Percentiles rank a stretch among this genome's conserved stretches.
Evolutionary conservation across 768 basidiomycete species (phyloP).

Genomic region (Boletus bicolor): DNA sequence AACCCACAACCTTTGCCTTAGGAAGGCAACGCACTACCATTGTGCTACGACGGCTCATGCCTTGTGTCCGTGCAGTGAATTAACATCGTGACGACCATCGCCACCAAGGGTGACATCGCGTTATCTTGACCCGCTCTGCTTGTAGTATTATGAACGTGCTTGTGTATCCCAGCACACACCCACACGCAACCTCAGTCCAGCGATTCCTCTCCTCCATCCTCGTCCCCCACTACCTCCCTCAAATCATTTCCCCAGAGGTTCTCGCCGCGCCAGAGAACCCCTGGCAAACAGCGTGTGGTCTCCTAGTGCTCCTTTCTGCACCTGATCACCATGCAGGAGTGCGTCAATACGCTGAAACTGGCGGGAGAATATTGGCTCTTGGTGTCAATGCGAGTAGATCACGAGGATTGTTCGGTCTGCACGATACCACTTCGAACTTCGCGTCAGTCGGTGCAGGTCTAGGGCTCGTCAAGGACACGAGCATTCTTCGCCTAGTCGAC

Average conservation of each 20-base stretch:
- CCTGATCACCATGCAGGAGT: constrained; percentile 45
- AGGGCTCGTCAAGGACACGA: constrained; percentile 30
- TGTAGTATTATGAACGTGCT: constrained; percentile 62
- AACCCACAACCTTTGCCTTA: constrained; percentile 40
- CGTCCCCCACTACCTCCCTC: constrained; percentile 74
- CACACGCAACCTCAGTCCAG: constrained; percentile 43
- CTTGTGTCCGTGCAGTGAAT: no score
- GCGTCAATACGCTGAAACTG: constrained; percentile 56
- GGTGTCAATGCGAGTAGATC: constrained; percentile 59
- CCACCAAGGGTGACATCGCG: neutral
- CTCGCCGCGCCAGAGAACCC: constrained; percentile 63
- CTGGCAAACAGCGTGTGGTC: constrained; percentile 71
- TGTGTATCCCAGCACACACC: constrained; percentile 64
- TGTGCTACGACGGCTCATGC: constrained; percentile 36
- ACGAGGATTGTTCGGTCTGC: constrained; percentile 33
- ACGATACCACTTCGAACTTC: constrained; percentile 38
- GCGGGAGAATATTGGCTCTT: constrained; percentile 70
- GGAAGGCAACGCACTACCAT: constrained; percentile 40
- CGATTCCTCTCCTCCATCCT: constrained; percentile 57
- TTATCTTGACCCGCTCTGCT: neutral
- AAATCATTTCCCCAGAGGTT: constrained; percentile 54
- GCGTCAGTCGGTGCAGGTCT: constrained; percentile 33
- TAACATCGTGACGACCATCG: neutral
- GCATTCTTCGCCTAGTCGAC: constrained; percentile 26
- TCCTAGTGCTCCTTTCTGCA: constrained; percentile 75